Evolutionary conservation across 208 protist genomes (phyloP).

Genomic region (Trypanosoma caninum): DNA sequence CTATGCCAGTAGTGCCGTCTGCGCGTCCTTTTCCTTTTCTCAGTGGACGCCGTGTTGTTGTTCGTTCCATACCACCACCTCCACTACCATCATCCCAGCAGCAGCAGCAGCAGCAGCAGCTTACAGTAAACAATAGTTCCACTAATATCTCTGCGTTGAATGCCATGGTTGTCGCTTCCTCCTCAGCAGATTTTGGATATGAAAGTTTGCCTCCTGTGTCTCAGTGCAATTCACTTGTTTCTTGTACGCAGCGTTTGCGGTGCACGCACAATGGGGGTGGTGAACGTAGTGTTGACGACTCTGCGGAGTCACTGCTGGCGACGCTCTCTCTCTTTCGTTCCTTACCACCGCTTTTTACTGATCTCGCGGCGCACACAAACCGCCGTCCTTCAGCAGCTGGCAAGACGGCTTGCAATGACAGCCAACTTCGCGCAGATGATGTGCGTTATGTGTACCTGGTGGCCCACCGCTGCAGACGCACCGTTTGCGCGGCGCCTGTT

Average conservation of each 20-base stretch:
- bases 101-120: too few relatives aligned
- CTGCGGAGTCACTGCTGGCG: not conserved
- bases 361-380: conserved; percentile 5
- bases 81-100: not conserved
- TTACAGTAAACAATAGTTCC: too few relatives aligned
- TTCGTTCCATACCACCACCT: not conserved
- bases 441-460: conserved; percentile 47
- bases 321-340: conserved; percentile 5
- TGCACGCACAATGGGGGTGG: not conserved
- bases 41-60: not conserved
- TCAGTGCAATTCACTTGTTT: not conserved
- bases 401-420: not conserved
- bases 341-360: conserved; percentile 13
- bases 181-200: not conserved
- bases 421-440: not conserved
- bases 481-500: conserved; percentile 24
- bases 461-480: conserved; percentile 44
- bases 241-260: too few relatives aligned
- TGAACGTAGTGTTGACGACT: not conserved
- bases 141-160: too few relatives aligned
- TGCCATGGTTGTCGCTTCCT: not conserved
- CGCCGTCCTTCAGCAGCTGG: conserved; percentile 6
- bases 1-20: conserved; percentile 5
- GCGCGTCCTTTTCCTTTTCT: conserved; percentile 1
- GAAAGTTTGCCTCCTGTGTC: not conserved